Conservation (phyloP, 495 filamentous ascomycete species). For the Penicillium dipodomyicola region DNA sequence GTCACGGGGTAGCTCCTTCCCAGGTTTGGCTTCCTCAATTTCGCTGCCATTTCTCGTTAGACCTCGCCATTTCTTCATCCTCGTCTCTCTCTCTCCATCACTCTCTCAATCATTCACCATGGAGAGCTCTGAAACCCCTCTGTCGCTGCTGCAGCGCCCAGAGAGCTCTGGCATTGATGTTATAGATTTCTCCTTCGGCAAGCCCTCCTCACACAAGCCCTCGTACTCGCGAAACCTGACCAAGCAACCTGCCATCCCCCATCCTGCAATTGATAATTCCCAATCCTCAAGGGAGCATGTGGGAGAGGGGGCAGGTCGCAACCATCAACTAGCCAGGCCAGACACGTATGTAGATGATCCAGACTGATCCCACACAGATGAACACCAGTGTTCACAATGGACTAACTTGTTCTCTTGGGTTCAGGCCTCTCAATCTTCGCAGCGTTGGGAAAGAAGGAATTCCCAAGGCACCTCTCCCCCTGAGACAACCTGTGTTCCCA, state of each 20-base stretch:
- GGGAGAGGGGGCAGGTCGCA: neutral
- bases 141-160: conserved; percentile 31
- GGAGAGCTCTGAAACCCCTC: neutral
- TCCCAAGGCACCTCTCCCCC: neutral
- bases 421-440: neutral
- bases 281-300: neutral
- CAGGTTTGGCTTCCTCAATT: too few relatives aligned
- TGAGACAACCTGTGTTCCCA: neutral
- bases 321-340: neutral
- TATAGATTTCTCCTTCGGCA: conserved; percentile 37
- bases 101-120: neutral
- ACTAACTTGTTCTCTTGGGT: neutral
- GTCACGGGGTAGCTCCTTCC: conserved; percentile 10
- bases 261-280: neutral
- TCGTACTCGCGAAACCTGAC: conserved; percentile 24
- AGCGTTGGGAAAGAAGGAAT: neutral
- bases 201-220: conserved; percentile 25
- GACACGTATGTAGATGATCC: conserved; percentile 1
- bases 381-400: neutral
- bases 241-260: conserved; percentile 5
- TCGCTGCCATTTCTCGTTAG: neutral
- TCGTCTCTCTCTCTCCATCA: neutral
- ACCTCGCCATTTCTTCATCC: neutral
- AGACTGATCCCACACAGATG: too few relatives aligned
- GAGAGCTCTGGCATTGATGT: conserved; percentile 32